Evolutionary conservation across 495 filamentous ascomycete genomes (phyloP).

Genomic region (Staphylotrichum tortipilum): DNA sequence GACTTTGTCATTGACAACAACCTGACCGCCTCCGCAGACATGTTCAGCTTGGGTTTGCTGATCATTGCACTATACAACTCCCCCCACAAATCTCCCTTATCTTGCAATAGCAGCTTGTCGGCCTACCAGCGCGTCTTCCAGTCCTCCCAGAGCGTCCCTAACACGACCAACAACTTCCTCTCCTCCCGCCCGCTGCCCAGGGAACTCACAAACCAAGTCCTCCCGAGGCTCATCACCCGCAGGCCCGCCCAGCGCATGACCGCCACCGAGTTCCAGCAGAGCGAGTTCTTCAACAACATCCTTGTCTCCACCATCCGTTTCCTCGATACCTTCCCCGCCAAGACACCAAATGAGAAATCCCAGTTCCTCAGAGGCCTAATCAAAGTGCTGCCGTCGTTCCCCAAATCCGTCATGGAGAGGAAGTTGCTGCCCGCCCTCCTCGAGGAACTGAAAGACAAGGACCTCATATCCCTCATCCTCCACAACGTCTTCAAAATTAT

Average conservation of each 20-base stretch:
- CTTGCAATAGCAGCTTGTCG: conserved; percentile 66
- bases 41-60: conserved; percentile 86
- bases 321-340: conserved; percentile 79
- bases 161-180: conserved; percentile 71
- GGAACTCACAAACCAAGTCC: conserved; percentile 61
- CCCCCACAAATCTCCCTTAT: conserved; percentile 77
- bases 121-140: conserved; percentile 75
- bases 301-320: conserved; percentile 93
- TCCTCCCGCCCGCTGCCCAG: conserved; percentile 69
- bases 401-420: conserved; percentile 84
- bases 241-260: conserved; percentile 78
- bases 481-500: conserved; percentile 89
- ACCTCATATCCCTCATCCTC: conserved; percentile 71
- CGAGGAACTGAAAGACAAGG: conserved; percentile 87
- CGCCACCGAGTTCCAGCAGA: conserved; percentile 87
- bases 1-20: conserved; percentile 88
- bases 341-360: conserved; percentile 82
- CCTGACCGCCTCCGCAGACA: conserved; percentile 68
- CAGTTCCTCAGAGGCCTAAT: conserved; percentile 85
- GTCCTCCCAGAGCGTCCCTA: conserved; percentile 67
- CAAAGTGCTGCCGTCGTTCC: conserved; percentile 80
- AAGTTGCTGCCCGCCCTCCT: conserved; percentile 81
- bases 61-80: conserved; percentile 88
- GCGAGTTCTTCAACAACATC: conserved; percentile 92
- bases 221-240: conserved; percentile 77